These are phyloP conservation scores for Rhodotorula kratochvilovae DNA, from an alignment of 768 basidiomycete genomes.

Conservation along the genomic window DNA sequence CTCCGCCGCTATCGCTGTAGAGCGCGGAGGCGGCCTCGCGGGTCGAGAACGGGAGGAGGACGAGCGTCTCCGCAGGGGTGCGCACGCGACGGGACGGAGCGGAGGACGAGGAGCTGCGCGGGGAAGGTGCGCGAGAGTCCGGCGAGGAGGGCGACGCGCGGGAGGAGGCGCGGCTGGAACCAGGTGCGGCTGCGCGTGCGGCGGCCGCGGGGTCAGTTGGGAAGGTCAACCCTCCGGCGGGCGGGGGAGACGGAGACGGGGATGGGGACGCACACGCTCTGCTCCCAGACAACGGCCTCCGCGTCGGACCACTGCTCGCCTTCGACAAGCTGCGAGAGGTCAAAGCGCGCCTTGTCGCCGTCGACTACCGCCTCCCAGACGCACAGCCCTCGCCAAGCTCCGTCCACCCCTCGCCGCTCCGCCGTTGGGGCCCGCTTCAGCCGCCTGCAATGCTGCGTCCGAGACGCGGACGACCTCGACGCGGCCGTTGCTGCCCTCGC, in stretches of 20 bases:
- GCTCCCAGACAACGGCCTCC: slow-evolving; percentile 20
- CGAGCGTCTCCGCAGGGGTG: background rate
- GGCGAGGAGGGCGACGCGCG: background rate
- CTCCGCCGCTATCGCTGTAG: background rate
- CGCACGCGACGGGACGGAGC: background rate
- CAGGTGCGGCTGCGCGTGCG: slow-evolving; percentile 33
- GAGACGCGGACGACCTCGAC: background rate
- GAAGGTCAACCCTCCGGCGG: no score
- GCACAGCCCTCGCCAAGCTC: background rate
- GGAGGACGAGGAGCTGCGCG: slow-evolving; percentile 23
- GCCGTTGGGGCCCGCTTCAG: no score
- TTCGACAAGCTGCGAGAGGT: background rate
- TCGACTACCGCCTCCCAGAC: background rate
- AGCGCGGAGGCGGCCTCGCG: background rate
- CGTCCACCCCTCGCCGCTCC: background rate
- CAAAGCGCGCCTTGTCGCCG: background rate
- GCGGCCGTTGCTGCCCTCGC: slow-evolving; percentile 1
- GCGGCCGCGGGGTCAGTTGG: no score
- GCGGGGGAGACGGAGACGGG: no score
- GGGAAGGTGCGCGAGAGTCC: background rate
- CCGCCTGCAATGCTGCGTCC: background rate
- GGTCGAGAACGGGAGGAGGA: slow-evolving; percentile 25
- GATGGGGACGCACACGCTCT: slow-evolving; percentile 9
- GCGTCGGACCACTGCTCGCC: background rate
- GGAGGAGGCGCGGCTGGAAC: slow-evolving; percentile 17